phyloP scores from a whole-genome alignment of 768 basidiomycete species.

The Agaricus subrufescens region DNA sequence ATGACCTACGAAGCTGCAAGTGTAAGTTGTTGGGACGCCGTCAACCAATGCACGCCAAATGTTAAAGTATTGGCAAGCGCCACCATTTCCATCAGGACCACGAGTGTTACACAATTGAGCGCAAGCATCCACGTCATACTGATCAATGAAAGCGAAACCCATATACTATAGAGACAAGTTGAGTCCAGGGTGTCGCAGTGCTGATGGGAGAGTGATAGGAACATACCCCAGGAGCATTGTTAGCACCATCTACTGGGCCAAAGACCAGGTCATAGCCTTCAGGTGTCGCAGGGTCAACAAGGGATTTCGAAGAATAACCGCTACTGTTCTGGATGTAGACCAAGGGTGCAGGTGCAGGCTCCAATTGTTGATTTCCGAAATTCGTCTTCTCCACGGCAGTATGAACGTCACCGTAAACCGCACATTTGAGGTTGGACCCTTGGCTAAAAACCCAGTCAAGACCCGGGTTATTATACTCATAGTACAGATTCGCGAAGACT shows the following conservation, averaged over 20 bases:
- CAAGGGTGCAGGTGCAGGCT: slow-evolving; percentile 26
- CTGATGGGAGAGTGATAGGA: background rate
- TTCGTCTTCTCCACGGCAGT: slow-evolving; percentile 40
- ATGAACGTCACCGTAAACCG: slow-evolving; percentile 39
- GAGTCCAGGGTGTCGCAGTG: background rate
- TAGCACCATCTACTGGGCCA: slow-evolving; percentile 41
- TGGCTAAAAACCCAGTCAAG: slow-evolving; percentile 33
- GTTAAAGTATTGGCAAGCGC: slow-evolving; percentile 47
- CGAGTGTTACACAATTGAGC: slow-evolving; percentile 40
- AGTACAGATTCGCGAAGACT: slow-evolving; percentile 48
- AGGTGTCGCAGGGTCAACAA: slow-evolving; percentile 34
- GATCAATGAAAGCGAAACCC: slow-evolving; percentile 45
- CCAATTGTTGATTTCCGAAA: slow-evolving; percentile 37
- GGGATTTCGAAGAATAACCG: slow-evolving; percentile 31
- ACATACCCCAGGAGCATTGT: slow-evolving; percentile 40
- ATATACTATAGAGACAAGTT: slow-evolving; percentile 33
- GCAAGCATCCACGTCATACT: slow-evolving; percentile 43
- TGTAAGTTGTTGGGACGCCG: slow-evolving; percentile 42
- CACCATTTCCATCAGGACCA: slow-evolving; percentile 34
- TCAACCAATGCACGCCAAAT: slow-evolving; percentile 47
- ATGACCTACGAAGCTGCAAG: slow-evolving; percentile 40
- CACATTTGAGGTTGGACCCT: slow-evolving; percentile 45
- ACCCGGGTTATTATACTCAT: slow-evolving; percentile 41
- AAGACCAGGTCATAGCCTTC: slow-evolving; percentile 42
- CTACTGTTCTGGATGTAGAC: slow-evolving; percentile 41